Percentiles rank a stretch among this genome's conserved stretches.
Conservation (phyloP, 2,329 filamentous ascomycete species). For the Colletotrichum camelliae region DNA sequence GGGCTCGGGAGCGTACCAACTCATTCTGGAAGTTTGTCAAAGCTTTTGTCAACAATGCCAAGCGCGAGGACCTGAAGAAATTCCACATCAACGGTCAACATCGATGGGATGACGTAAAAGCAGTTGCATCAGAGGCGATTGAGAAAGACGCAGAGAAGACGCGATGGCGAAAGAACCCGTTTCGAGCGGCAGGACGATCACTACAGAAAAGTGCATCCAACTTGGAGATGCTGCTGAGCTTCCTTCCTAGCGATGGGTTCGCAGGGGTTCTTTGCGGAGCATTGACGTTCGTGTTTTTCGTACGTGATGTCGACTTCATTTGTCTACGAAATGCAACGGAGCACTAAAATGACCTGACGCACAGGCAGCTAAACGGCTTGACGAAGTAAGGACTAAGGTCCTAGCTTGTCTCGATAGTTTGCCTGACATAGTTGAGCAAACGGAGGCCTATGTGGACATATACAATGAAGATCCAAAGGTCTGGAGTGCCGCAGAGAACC, state of each 20-base stretch:
- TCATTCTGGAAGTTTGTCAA: no score
- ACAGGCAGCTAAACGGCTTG: background rate
- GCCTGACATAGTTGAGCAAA: background rate
- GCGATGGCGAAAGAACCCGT: background rate
- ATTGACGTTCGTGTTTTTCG: no score
- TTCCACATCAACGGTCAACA: background rate
- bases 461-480: background rate
- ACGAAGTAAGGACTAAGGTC: constrained; percentile 2
- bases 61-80: background rate
- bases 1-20: no score
- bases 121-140: background rate
- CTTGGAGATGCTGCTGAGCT: background rate
- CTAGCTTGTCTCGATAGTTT: background rate
- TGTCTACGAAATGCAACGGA: no score
- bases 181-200: background rate
- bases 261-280: no score
- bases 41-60: no score
- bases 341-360: no score
- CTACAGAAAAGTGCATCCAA: background rate
- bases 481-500: background rate
- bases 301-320: no score
- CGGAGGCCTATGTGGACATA: background rate
- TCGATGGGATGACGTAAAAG: background rate
- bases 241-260: no score
- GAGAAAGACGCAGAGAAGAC: background rate